Base-by-base conservation (phyloP, 192 early-diverging fungal species). In the Chytriomyces sp. region DNA sequence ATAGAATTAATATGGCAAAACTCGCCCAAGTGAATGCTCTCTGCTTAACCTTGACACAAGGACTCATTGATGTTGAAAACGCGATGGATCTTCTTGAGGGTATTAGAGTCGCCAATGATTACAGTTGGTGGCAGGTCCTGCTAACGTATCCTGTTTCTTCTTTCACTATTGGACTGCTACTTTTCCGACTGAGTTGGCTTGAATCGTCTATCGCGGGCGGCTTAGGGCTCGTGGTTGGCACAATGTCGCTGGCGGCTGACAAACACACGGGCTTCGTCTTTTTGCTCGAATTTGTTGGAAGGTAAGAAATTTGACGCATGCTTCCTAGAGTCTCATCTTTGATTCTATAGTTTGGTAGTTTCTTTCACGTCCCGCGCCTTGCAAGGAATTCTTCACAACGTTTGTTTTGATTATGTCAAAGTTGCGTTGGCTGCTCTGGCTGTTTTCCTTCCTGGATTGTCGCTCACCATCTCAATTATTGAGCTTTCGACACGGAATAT, bases 401-500 rank as follows among this genome's bases (percentile, higher is more conserved):
- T 26, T 32, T 74, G 55, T 57, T 59, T 77, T 22, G 53, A 73
- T 37, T 49, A 38, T 30, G 28, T 75, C 37, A 39, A 64, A 6
- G 71, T 81, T 40, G 70, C 72, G 22, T 58, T 84, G 19, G 39
- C 33, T n/a, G 66, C 66, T 8, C 17, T 84, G 4, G 70, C 75
- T 0, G 63, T 81, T 36, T 59, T 81, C 19, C 70, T 84, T 5
- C 82, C 82, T 22, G 94, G 94, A 10, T 83, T 94, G 54, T 78
- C 85, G 6, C 76, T 96, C 63, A 95, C 93, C 1, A 83, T 89
- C 54, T 77, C 90, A 22, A 89, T 97, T 53, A 92, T 94, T 77
- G 94, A 96, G 74, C 79, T 96, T 68, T 87, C 91, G 1, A 92
- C 95, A 22, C 84, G 89, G 39, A 97, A 97, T 74, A 86, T 95